Conservation (phyloP, 495 filamentous ascomycete species). For the Wilcoxina mikolae region DNA sequence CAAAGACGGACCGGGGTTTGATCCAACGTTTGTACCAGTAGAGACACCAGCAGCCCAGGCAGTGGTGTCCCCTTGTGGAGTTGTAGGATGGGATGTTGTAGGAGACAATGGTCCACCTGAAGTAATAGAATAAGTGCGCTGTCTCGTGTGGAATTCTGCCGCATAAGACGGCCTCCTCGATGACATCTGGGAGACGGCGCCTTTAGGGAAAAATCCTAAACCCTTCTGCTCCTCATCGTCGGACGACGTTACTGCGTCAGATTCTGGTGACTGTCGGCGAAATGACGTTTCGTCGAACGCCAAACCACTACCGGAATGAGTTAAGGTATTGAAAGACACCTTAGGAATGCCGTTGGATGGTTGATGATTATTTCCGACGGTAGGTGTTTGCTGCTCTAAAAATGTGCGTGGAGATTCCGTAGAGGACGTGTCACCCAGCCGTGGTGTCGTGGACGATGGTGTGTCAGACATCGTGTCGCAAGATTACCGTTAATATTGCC, state of each 20-base stretch:
- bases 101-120: conserved; percentile 49
- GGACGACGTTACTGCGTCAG: conserved; percentile 80
- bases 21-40: conserved; percentile 5
- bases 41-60: conserved; percentile 45
- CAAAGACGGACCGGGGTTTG: conserved; percentile 20
- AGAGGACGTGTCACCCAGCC: conserved; percentile 26
- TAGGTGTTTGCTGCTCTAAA: conserved; percentile 18
- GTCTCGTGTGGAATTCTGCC: conserved; percentile 46
- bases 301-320: conserved; percentile 31
- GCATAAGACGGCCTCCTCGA: conserved; percentile 42
- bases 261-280: conserved; percentile 76
- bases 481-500: conserved; percentile 15
- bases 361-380: conserved; percentile 15
- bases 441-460: conserved; percentile 24
- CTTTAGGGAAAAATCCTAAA: conserved; percentile 32
- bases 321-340: conserved; percentile 20
- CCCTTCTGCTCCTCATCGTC: conserved; percentile 65
- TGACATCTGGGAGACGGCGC: conserved; percentile 32
- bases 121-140: conserved; percentile 46
- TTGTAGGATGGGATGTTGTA: conserved; percentile 58
- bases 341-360: conserved; percentile 11
- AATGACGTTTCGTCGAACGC: conserved; percentile 59
- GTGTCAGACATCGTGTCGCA: conserved; percentile 27
- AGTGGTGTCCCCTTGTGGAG: conserved; percentile 53
- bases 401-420: conserved; percentile 23